Evolutionary conservation across 352 stramenopile genomes (phyloP), one percentile per base, ranked within the genome.

Genomic region (Phytophthora kernoviae): DNA sequence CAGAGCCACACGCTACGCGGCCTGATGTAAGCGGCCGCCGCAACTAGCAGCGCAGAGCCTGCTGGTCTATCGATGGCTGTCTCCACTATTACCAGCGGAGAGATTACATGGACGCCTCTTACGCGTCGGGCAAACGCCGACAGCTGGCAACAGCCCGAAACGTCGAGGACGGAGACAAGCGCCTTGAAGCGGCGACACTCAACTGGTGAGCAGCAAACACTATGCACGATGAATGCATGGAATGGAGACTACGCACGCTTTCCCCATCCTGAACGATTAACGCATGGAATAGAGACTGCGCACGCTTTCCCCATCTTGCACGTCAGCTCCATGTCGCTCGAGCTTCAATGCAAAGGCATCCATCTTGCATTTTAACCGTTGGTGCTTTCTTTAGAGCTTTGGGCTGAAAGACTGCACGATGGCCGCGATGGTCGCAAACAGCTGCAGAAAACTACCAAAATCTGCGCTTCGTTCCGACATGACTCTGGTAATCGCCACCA

Each of bases 371-470:
- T 30, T 30, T 30, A 30, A 30, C 24, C 6, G 24, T 30, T 30
- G 5, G 17, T 34, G 18, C 42, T 59, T 59, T 63, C 54, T 59
- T 59, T 58, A 42, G 47, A 68, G 53, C 32, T 62, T 27, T 30
- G 24, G 24, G 24, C 24, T 30, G 24, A 30, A 3, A 30, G 17
- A 39, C 22, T 41, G 47, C 17, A 17, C 18, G 59, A 48, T 67
- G 58, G 40, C 41, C 48, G 36, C 18, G 59, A 48, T 67, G 24
- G 24, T 30, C 24, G 24, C 18, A 9, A 59, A 60, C 64, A 68
- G 64, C 64, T 63, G 57, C 43, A 44, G 12, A 41, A 68, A 22
- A 72, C 58, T 68, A 72, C 46, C 64, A 72, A 72, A 72, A 72
- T 65, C 52, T 52, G 59, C 57, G 59, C 45, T 64, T 18, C 37